Evolutionary conservation across 768 basidiomycete species (phyloP), one percentile per base, ranked within the genome.

Genomic region (Termitomyces sp.): DNA sequence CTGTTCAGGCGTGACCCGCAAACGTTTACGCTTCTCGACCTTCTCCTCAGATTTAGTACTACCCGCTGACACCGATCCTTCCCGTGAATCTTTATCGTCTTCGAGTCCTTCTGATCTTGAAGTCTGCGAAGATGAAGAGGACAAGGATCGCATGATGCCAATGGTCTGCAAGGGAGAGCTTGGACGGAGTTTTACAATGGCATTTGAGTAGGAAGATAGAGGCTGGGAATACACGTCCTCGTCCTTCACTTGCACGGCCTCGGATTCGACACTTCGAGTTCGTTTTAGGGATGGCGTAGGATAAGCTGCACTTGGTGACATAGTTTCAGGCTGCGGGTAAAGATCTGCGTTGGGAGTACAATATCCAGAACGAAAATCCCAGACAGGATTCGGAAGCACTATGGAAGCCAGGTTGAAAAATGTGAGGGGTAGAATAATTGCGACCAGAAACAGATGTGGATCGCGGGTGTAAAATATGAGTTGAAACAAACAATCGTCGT

Each of bases 1-100:
- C 63, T 93, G 91, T 50, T 88, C 87, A 33, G 86, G 86, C 0
- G 86, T 91, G 41, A 92, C 88, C 9, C 90, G 82, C 16, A 83
- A 87, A 32, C 89, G 82, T 64, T 90, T 91, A 44, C 84, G 79
- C 68, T 86, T 83, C 66, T 86, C 83, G 50, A 82, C 78, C 67
- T 86, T 83, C 65, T 86, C 83, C 60, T 71, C 73, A 46, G 67
- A 58, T 58, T 73, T 52, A 43, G 31, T 51, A 33, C 56, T 73
- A 32, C 53, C 57, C 32, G 62, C 59, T 16, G 72, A 65, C 13
- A 64, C 53, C n/a, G 69, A 68, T 50, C 63, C 60, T 31, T 70
- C 67, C 51, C 74, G 71, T 29, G 73, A 64, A 32, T 70, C 70
- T 54, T 64, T 65, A 29, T 70, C 68, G 33, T 68, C 70, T 41